Conservation (phyloP, 148 eudicot genomes). For the Rhododendron molle region DNA sequence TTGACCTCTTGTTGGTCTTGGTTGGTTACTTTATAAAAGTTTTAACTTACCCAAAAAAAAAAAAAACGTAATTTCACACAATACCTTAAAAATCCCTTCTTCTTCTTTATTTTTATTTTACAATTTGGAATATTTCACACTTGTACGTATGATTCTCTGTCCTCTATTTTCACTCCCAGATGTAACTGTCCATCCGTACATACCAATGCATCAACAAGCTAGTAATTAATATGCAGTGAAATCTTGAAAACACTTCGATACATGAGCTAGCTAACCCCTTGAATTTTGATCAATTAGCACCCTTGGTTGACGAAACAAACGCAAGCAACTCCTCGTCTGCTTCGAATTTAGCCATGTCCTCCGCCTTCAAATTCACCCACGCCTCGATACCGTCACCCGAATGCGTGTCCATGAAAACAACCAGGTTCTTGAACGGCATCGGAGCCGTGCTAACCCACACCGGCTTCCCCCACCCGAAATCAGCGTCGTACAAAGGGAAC, state of each 20-base stretch:
- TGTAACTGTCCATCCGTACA: too few species aligned
- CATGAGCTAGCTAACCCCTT: neutral
- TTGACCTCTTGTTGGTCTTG: too few species aligned
- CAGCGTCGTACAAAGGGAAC: constrained; percentile 21
- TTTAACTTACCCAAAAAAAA: too few species aligned
- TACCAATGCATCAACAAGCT: neutral
- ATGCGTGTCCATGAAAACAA: constrained; percentile 7
- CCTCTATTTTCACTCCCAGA: too few species aligned
- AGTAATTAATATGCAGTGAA: neutral
- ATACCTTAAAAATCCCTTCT: neutral
- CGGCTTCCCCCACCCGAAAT: constrained; percentile 39
- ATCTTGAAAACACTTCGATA: neutral
- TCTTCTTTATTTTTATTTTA: too few species aligned
- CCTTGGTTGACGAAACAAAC: neutral
- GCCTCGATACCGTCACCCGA: constrained; percentile 2
- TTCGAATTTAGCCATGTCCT: constrained; percentile 9
- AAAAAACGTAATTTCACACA: neutral
- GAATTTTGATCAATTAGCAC: neutral
- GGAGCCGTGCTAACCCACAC: constrained; percentile 10
- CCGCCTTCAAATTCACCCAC: neutral
- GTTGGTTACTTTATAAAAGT: too few species aligned
- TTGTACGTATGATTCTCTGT: too few species aligned
- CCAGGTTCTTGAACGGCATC: constrained; percentile 2
- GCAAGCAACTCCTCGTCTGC: constrained; percentile 10
- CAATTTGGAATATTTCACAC: too few species aligned